Conservation (phyloP, 306 rosid species). For the Quercus robur region DNA sequence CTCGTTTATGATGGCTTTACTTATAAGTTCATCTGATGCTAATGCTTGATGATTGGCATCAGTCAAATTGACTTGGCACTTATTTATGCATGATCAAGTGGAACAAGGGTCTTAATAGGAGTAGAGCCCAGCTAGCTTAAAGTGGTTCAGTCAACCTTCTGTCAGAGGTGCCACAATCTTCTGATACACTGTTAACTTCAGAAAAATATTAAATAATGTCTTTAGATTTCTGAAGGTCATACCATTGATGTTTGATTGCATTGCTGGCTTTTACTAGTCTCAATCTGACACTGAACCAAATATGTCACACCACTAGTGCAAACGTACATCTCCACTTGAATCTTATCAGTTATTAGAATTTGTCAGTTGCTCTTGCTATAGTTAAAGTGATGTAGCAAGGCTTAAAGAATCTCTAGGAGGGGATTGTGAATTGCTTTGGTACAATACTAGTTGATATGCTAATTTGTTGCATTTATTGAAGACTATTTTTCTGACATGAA, state of each 20-base stretch:
- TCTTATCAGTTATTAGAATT: background rate
- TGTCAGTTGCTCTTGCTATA: background rate
- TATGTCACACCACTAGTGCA: too few relatives aligned
- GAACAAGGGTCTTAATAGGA: background rate
- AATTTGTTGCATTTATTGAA: conserved; percentile 10
- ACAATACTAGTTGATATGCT: conserved; percentile 10
- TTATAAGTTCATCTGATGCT: background rate
- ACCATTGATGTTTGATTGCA: background rate
- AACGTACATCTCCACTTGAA: background rate
- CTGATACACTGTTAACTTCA: background rate
- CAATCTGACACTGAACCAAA: too few relatives aligned
- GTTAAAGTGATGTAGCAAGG: background rate
- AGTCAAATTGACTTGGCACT: background rate
- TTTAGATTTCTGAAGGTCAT: background rate
- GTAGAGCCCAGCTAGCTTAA: background rate
- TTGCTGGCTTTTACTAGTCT: background rate
- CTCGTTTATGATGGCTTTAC: background rate
- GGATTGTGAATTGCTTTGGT: background rate
- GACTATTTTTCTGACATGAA: conserved; percentile 3
- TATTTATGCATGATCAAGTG: conserved; percentile 9
- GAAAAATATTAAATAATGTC: background rate
- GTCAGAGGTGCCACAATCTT: background rate
- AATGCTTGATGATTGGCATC: background rate
- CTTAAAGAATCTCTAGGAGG: background rate
- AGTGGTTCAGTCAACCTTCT: background rate